These are phyloP conservation scores for Aspergillus cavernicola DNA, from an alignment of 495 filamentous ascomycete genomes.

Conservation along the genomic window DNA sequence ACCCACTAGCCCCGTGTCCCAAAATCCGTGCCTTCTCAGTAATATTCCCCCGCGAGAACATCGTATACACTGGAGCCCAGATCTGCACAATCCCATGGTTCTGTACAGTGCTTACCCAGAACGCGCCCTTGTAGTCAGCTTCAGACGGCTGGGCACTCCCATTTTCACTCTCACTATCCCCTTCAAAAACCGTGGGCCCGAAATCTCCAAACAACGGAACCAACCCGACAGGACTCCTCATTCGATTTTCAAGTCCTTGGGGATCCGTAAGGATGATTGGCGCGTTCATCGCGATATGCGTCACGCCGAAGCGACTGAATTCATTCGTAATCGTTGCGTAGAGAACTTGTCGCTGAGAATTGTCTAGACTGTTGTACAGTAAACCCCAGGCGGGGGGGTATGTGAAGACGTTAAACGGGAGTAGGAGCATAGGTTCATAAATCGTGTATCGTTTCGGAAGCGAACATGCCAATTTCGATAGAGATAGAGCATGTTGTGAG, in stretches of 20 bases:
- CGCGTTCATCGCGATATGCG: slow-evolving; percentile 70
- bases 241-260: slow-evolving; percentile 51
- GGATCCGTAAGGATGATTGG: slow-evolving; percentile 49
- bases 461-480: slow-evolving; percentile 21
- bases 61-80: slow-evolving; percentile 84
- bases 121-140: slow-evolving; percentile 55
- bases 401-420: slow-evolving; percentile 58
- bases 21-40: slow-evolving; percentile 81
- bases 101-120: slow-evolving; percentile 67
- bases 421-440: slow-evolving; percentile 66
- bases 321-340: slow-evolving; percentile 43
- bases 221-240: slow-evolving; percentile 62
- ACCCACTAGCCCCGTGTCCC: slow-evolving; percentile 20
- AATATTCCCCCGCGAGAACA: slow-evolving; percentile 88
- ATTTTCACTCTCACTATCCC: background rate
- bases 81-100: slow-evolving; percentile 81
- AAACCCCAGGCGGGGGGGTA: slow-evolving; percentile 40
- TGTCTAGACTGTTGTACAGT: slow-evolving; percentile 32
- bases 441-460: slow-evolving; percentile 64
- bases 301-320: slow-evolving; percentile 43
- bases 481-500: slow-evolving; percentile 10
- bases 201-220: slow-evolving; percentile 65
- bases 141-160: slow-evolving; percentile 25
- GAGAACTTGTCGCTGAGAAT: slow-evolving; percentile 40
- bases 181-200: slow-evolving; percentile 28